phyloP scores from a whole-genome alignment of 768 basidiomycete genomes.

The Artomyces pyxidatus region DNA sequence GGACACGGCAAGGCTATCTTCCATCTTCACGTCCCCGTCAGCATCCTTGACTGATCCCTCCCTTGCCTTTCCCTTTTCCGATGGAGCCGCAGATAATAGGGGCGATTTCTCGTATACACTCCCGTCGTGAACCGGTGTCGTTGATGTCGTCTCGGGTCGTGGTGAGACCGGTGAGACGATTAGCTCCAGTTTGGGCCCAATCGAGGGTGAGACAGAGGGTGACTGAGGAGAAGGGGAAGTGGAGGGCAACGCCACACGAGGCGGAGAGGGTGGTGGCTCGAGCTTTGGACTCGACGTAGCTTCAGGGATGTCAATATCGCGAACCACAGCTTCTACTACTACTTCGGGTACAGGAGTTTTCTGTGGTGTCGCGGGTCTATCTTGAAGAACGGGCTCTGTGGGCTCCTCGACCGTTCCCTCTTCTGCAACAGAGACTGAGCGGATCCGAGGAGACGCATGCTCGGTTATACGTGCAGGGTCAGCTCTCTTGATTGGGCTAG shows the following conservation, averaged over 20 bases:
- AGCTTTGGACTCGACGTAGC: no score
- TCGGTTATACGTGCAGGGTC: no score
- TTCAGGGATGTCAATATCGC: no score
- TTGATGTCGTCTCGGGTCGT: no score
- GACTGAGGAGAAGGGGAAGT: no score
- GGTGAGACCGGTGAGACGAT: no score
- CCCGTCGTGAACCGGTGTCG: neutral
- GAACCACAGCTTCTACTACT: no score
- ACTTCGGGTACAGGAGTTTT: neutral
- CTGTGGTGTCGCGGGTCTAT: neutral
- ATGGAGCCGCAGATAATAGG: neutral
- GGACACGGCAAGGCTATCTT: neutral
- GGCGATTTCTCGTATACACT: neutral
- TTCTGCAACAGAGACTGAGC: neutral
- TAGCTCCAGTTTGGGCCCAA: no score
- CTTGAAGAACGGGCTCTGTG: neutral
- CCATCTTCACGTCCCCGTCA: constrained; percentile 11
- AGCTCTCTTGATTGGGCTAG: no score
- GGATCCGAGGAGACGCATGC: neutral
- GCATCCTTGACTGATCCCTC: neutral
- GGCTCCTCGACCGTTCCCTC: neutral
- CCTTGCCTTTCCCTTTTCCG: constrained; percentile 12
- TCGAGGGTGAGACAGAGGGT: no score
- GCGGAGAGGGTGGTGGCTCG: neutral
- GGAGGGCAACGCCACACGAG: constrained; percentile 6